These are phyloP conservation scores for Eucalyptus paniculata DNA, from an alignment of 345 rosid genomes.

Conservation along the genomic window DNA sequence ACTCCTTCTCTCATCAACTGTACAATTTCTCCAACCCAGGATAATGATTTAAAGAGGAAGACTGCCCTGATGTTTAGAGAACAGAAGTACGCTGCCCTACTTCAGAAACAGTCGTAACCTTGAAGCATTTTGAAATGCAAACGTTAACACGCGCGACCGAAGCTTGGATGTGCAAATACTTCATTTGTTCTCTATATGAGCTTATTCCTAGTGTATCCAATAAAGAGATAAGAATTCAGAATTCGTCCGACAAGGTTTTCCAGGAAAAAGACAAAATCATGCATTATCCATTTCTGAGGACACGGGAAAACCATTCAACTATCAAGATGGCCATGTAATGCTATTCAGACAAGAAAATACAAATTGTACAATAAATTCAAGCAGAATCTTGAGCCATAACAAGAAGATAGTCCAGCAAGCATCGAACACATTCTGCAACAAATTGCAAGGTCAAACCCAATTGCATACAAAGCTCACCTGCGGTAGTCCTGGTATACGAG, in stretches of 20 bases:
- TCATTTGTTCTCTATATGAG: not conserved
- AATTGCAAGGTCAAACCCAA: not conserved
- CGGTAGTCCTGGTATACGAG: slow-evolving; percentile 37
- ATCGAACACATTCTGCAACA: not conserved
- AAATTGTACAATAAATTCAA: not conserved
- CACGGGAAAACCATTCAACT: not conserved
- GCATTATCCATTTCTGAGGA: not conserved
- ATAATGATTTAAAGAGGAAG: not conserved
- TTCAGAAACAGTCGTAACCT: not conserved
- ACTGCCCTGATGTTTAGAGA: not conserved
- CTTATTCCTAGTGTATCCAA: not conserved
- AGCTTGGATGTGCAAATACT: not conserved
- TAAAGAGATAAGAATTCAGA: not conserved
- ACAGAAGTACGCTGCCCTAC: not conserved
- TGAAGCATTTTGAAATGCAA: not conserved
- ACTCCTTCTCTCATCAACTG: not conserved
- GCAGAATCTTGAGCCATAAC: not conserved
- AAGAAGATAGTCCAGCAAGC: not conserved
- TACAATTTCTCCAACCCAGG: not conserved
- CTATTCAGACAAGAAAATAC: not conserved
- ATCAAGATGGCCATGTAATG: not conserved
- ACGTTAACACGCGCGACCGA: not conserved
- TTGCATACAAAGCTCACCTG: slow-evolving; percentile 23
- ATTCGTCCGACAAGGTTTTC: not conserved
- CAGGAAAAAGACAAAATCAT: not conserved